Base-by-base conservation (phyloP, 2,329 filamentous ascomycete species). In the Coniochaeta prunicola region DNA sequence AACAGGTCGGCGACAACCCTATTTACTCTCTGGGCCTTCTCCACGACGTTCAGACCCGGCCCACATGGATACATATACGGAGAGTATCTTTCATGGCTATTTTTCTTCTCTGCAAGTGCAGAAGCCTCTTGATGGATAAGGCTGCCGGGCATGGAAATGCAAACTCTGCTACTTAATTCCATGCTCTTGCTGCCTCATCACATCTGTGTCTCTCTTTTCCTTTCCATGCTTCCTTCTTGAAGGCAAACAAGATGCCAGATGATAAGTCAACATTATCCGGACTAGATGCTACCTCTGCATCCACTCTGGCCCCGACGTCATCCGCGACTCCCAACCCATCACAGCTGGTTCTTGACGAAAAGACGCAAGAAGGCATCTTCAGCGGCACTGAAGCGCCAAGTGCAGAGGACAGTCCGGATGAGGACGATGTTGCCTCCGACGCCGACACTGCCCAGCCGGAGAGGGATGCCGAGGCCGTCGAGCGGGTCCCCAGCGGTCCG, bases 401-500 rank as follows among this genome's bases (percentile, higher is more conserved):
- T 21, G 1, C 8, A 45, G 40, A 45, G 24, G 45, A 50, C 5
- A 50, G 45, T 13, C 45, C 45, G 10, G 53, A 55, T 4, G 53
- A 55, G 28, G 53, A 55, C 53, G 53, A 50, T 28, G 45, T 28
- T 2, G 17, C 33, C 30, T 55, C 53, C 15, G 28, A 55, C 10
- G 53, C 13, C 28, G 53, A 21, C 4, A 24, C 30, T n/a, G 33
- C 30, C 19, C 12, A 34, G 8, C 53, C 30, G 30, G 53, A 34
- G 28, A 2, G 30, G 53, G 53, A 74, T 59, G 65, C 70, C 38
- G 73, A 73, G 17, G 5, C 53, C 28, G 66, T 77, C 5, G 69
- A 64, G 3, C 72, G 69, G 3, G 69, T 72, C 28, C 67, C 69
- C 8, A 75, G 69, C 57, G 75, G 74, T 0, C 76, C 75, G 5